Evolutionary conservation across 2,329 filamentous ascomycete species (phyloP).

Genomic region (Colletotrichum orbiculare): DNA sequence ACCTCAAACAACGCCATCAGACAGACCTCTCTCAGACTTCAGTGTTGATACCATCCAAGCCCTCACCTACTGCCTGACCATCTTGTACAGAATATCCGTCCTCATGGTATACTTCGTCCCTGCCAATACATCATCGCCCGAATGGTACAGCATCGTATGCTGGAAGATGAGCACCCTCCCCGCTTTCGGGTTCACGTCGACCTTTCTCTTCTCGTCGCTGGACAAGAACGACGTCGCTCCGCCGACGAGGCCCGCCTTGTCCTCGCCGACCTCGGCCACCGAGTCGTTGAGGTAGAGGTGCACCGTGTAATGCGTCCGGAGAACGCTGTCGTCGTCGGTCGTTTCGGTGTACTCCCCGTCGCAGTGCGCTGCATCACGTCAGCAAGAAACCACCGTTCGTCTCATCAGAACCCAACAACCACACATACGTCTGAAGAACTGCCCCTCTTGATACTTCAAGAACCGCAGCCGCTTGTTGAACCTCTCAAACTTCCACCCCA

Average conservation of each 20-base stretch:
- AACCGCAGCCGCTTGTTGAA: conserved; percentile 82
- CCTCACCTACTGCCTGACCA: neutral
- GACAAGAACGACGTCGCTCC: conserved; percentile 68
- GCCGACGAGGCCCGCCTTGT: conserved; percentile 53
- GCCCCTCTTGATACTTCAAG: conserved; percentile 75
- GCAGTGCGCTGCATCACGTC: conserved; percentile 65
- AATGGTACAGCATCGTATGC: conserved; percentile 62
- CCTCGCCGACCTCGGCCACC: conserved; percentile 50
- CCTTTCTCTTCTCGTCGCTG: conserved; percentile 49
- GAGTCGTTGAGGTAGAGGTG: conserved; percentile 67
- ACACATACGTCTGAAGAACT: conserved; percentile 73
- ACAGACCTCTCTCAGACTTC: too few relatives aligned
- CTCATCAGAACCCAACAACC: conserved; percentile 33
- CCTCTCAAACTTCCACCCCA: conserved; percentile 56
- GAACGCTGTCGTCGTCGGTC: conserved; percentile 55
- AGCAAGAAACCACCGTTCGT: neutral
- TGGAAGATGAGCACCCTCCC: conserved; percentile 72
- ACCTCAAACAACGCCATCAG: too few relatives aligned
- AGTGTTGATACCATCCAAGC: too few relatives aligned
- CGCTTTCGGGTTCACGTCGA: conserved; percentile 66
- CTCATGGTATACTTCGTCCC: conserved; percentile 69
- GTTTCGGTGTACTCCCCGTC: conserved; percentile 71
- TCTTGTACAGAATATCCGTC: conserved; percentile 63
- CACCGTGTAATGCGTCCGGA: conserved; percentile 63
- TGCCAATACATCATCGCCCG: conserved; percentile 61